Base-by-base conservation (phyloP, 2,329 filamentous ascomycete genomes). In the Botryotinia globosa region DNA sequence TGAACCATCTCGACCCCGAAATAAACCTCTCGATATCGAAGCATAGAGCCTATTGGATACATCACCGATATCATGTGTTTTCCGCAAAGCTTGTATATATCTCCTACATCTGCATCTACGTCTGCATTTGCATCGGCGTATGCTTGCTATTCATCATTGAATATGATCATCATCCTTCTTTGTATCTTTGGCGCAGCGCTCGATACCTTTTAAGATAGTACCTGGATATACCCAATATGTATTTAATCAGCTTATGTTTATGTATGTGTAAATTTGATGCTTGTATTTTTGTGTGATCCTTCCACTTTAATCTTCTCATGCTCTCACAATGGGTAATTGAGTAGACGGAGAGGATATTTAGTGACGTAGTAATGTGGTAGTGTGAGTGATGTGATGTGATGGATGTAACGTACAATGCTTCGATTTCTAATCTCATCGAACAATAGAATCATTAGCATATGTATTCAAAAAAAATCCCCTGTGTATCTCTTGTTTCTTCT, bases 171-270 rank as follows among this genome's bases (percentile, higher is more conserved):
- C 73, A 79, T 68, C 74, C 73, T 72, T 79, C 78, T 74, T 80
- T 75, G 83, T 98, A 98, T 80, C 93, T 87, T 83, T 96, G 91
- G 79, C 91, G 90, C 79, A 98, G 84, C 39, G 93, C 90, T 77
- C 95, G 91, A 84, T 98, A 98, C 81, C 92, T 89, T 85, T 97
- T 97, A 79, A 98, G 85, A 84, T 96, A 97, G 83, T 97, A 97
- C 81, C 93, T 97, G 81, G 75, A 78, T 75, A 78, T 76, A 77
- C 74, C 75, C 74, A 65, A 34, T 68, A 39, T 18, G 51, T 64
- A 71, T 59, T 69, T 62, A 54, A 66, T 68, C 48, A 71, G 69
- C 59, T 37, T 44, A 12, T 56, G 12, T 70, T 9, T 37, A n/a
- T 70, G 25, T 22, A 2, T 51, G 7, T 64, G 8, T 63, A 4